Conservation (phyloP, 2,329 filamentous ascomycete genomes). For the Talaromyces rugulosus region DNA sequence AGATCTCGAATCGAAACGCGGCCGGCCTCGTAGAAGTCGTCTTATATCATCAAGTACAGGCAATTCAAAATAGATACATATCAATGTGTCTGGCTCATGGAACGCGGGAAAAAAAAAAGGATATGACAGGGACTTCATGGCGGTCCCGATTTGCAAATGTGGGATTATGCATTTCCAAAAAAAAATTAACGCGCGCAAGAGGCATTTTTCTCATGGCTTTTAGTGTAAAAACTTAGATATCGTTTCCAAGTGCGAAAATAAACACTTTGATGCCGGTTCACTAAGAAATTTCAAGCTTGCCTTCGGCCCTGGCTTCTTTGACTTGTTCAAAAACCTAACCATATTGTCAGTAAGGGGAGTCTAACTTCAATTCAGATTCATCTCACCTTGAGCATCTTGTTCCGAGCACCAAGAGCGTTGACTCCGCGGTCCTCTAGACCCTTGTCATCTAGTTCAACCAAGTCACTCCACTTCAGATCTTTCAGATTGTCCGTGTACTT, state of each 20-base stretch:
- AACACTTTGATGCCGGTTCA: constrained; percentile 19
- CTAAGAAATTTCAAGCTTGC: constrained; percentile 53
- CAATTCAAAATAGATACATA: constrained; percentile 10
- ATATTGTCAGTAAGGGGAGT: constrained; percentile 24
- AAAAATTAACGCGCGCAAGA: constrained; percentile 5
- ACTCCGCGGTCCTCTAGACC: constrained; percentile 89
- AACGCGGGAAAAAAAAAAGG: constrained; percentile 9
- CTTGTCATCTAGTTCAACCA: constrained; percentile 88
- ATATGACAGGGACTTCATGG: constrained; percentile 9
- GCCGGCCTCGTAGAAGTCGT: neutral
- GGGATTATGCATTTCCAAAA: constrained; percentile 8
- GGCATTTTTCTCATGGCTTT: neutral
- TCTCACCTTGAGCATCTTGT: constrained; percentile 92
- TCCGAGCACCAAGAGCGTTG: constrained; percentile 86
- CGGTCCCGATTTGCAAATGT: constrained; percentile 7
- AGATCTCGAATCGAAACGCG: neutral
- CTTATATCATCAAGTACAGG: constrained; percentile 11
- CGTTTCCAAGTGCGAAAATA: constrained; percentile 9
- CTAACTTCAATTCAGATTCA: neutral
- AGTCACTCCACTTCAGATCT: constrained; percentile 92
- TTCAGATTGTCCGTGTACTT: constrained; percentile 99
- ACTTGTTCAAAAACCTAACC: constrained; percentile 87
- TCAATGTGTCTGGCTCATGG: constrained; percentile 5
- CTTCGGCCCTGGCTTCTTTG: constrained; percentile 71
- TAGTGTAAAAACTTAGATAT: neutral